phyloP scores from a whole-genome alignment of 768 basidiomycete species.

The Trametes elegans region DNA sequence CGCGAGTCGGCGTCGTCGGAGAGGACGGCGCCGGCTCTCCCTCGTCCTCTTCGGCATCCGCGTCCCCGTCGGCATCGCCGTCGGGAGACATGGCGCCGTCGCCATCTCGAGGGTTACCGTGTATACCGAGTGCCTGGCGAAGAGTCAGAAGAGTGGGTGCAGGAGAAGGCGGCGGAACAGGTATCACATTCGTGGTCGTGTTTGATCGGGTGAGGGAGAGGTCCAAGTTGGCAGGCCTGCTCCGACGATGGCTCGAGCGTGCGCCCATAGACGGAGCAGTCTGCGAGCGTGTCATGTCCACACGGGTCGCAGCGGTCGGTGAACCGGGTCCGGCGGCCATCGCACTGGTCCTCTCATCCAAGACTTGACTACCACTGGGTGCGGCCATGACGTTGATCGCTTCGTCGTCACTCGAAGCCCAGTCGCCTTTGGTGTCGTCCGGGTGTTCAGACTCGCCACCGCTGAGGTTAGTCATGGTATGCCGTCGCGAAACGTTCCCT shows the following conservation, averaged over 20 bases:
- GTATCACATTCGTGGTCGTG: slow-evolving; percentile 35
- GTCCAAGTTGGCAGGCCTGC: slow-evolving; percentile 69
- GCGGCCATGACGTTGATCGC: slow-evolving; percentile 82
- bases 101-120: slow-evolving; percentile 32
- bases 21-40: slow-evolving; percentile 30
- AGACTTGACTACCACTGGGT: slow-evolving; percentile 76
- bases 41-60: slow-evolving; percentile 45
- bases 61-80: slow-evolving; percentile 52
- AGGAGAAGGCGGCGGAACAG: slow-evolving; percentile 49
- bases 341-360: slow-evolving; percentile 82
- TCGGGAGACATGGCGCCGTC: slow-evolving; percentile 11
- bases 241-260: slow-evolving; percentile 44
- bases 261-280: slow-evolving; percentile 24
- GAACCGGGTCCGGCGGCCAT: slow-evolving; percentile 35
- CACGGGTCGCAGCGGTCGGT: slow-evolving; percentile 15
- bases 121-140: slow-evolving; percentile 57
- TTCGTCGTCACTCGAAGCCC: slow-evolving; percentile 82
- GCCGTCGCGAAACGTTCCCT: slow-evolving; percentile 39
- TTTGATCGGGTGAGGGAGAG: slow-evolving; percentile 34
- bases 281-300: slow-evolving; percentile 31
- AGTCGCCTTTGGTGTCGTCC: slow-evolving; percentile 51
- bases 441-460: slow-evolving; percentile 30
- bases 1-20: slow-evolving; percentile 37
- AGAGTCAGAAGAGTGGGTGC: slow-evolving; percentile 63
- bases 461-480: slow-evolving; percentile 29